Base-by-base conservation (phyloP, 768 basidiomycete species). In the Russula ochroleuca region DNA sequence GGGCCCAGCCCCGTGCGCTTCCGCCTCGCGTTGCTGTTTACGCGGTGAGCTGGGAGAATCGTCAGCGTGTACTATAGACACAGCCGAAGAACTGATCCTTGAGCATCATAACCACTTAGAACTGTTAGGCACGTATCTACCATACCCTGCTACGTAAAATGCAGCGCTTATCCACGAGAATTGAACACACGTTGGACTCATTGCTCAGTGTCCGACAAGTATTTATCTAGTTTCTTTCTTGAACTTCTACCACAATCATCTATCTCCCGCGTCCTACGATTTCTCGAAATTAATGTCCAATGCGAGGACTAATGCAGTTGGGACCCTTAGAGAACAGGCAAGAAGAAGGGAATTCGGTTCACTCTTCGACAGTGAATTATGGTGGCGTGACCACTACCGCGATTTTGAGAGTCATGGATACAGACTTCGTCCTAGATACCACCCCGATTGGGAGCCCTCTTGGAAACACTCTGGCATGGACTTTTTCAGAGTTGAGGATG, bases 381-480 rank as follows among this genome's bases (percentile, higher is more conserved):
- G 56, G 56, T 57, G 56, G 56, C 41, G 56, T 2, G 56, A 57
- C n/a, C 56, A 17, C 56, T 57, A 47, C 11, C 19, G 35, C 13
- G 56, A 31, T 19, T 10, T 57, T 2, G 43, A 43, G 31, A 33
- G 14, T 31, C 56, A 15, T 0, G 56, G 54, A 5, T 55, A 57
- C n/a, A n/a, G 15, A 35, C 54, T 55, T 41, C 54, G 54, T 41
- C 40, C 54, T 5, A 41, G 54, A 10, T 55, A 54, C 31, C 52
- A 8, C 35, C 60, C 60, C 6, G 41, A 51, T 31, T 55, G 54
- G 54, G 15, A 17, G 9, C 54, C 54, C 15, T 55, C 54, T 28
- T 55, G 54, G 54, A 35, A 43, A 28, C 10, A 45, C 15, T 53
- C 41, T 1, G 50, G 43, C 5, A 54, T 43, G 25, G 57, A 48